Evolutionary conservation across 192 early-diverging fungal genomes (phyloP).

Genomic region (Umbelopsis sp.): DNA sequence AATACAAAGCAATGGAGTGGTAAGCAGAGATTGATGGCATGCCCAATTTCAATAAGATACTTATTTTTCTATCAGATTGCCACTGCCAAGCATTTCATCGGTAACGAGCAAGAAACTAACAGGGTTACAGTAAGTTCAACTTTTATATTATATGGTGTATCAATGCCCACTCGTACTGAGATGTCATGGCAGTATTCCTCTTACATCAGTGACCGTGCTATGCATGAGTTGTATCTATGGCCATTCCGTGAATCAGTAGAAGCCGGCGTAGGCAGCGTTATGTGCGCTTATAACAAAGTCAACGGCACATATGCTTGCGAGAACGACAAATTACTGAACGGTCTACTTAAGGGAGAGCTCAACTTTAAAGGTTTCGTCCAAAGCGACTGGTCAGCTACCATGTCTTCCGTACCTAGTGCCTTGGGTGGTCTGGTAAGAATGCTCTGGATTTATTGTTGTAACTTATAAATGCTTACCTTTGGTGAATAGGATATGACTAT

Average conservation of each 20-base stretch:
- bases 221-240: constrained; percentile 60
- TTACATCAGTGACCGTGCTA: constrained; percentile 54
- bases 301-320: constrained; percentile 62
- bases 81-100: constrained; percentile 36
- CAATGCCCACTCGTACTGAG: not conserved
- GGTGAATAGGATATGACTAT: constrained; percentile 30
- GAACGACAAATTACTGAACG: constrained; percentile 47
- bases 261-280: constrained; percentile 62
- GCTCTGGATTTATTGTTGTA: not conserved
- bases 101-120: constrained; percentile 40
- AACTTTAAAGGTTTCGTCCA: constrained; percentile 63
- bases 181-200: constrained; percentile 17
- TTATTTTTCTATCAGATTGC: constrained; percentile 22
- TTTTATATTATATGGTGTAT: not conserved
- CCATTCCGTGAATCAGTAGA: constrained; percentile 61
- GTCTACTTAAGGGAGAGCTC: constrained; percentile 55
- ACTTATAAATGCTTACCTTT: not conserved
- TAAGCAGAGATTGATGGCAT: not conserved
- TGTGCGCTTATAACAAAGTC: constrained; percentile 68
- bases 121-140: constrained; percentile 15
- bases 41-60: not conserved
- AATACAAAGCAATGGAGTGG: constrained; percentile 28
- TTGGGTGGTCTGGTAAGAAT: constrained; percentile 36
- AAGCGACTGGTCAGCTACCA: constrained; percentile 61
- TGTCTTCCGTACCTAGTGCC: constrained; percentile 39